Evolutionary conservation across 2,329 filamentous ascomycete genomes (phyloP).

Genomic region (Camptophora hylomeconis): DNA sequence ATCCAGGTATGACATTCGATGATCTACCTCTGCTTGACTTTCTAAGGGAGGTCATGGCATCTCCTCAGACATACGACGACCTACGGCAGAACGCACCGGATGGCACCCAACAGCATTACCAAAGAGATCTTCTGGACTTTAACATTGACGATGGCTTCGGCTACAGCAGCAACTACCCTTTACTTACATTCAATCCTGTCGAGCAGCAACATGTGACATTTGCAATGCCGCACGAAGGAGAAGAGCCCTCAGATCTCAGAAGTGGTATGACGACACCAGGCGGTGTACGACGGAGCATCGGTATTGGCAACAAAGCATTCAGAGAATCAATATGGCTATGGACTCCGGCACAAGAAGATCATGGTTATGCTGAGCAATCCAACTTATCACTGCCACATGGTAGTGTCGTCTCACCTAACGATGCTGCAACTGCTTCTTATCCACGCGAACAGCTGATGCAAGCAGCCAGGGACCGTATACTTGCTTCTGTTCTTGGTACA

Average conservation of each 20-base stretch:
- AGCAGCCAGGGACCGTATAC: too few species aligned
- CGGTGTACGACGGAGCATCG: too few species aligned
- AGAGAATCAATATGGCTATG: constrained; percentile 32
- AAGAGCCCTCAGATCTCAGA: too few species aligned
- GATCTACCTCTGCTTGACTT: constrained; percentile 6
- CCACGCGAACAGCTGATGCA: too few species aligned
- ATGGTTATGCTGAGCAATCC: constrained; percentile 19
- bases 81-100: neutral
- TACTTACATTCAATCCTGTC: neutral
- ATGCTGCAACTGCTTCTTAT: too few species aligned
- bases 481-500: constrained; percentile 39
- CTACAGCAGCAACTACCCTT: too few species aligned
- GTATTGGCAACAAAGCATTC: constrained; percentile 5
- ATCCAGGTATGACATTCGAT: constrained; percentile 1
- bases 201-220: too few species aligned
- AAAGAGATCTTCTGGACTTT: constrained; percentile 6
- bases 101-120: neutral
- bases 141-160: neutral
- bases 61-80: constrained; percentile 4
- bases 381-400: constrained; percentile 14
- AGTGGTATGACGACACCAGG: too few species aligned
- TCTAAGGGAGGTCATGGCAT: constrained; percentile 2
- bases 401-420: too few species aligned
- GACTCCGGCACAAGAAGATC: constrained; percentile 42
- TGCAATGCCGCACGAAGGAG: neutral